Evolutionary conservation across 495 filamentous ascomycete genomes (phyloP).

Genomic region (Hypoxylon intermedium): DNA sequence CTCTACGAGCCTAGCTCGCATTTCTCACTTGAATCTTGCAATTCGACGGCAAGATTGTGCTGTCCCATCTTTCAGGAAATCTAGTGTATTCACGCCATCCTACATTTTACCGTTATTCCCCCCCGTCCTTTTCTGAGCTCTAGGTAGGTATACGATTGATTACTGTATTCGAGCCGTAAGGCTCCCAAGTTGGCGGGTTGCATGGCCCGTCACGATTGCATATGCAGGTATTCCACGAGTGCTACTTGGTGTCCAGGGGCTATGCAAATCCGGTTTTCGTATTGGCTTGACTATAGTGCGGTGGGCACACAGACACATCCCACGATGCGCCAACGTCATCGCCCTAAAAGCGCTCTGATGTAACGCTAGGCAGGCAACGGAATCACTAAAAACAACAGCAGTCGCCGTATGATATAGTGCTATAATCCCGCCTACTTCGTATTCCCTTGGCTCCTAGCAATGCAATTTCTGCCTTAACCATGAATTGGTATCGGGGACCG

Average conservation of each 20-base stretch:
- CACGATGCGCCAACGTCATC: slow-evolving; percentile 46
- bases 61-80: no score
- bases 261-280: slow-evolving; percentile 46
- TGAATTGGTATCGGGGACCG: slow-evolving; percentile 45
- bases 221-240: slow-evolving; percentile 36
- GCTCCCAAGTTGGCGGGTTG: slow-evolving; percentile 31
- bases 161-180: not conserved
- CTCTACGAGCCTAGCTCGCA: no score
- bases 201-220: slow-evolving; percentile 34
- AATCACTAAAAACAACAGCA: slow-evolving; percentile 26
- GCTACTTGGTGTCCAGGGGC: slow-evolving; percentile 33
- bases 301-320: slow-evolving; percentile 25
- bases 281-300: slow-evolving; percentile 37
- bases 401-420: slow-evolving; percentile 33
- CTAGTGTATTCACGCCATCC: no score
- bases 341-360: slow-evolving; percentile 35
- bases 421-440: slow-evolving; percentile 28
- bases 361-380: slow-evolving; percentile 33
- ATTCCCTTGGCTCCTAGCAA: slow-evolving; percentile 28
- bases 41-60: no score
- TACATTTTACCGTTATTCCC: no score
- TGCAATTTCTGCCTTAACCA: slow-evolving; percentile 39
- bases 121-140: no score
- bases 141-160: not conserved
- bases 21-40: no score